Evolutionary conservation across 2,329 filamentous ascomycete genomes (phyloP).

Genomic region (Geosmithia flava): DNA sequence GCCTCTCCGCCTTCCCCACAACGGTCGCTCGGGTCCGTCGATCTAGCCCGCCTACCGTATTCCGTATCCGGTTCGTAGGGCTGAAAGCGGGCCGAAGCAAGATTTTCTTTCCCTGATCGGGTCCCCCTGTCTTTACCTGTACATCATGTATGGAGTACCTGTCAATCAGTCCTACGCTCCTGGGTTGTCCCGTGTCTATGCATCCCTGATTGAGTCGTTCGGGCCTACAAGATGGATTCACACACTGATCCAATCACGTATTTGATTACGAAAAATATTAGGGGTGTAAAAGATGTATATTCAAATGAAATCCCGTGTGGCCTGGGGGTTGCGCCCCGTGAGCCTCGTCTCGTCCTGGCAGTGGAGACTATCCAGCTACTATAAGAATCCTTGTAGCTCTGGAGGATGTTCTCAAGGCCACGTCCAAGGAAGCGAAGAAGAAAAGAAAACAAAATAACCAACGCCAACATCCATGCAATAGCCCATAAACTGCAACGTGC

Average conservation of each 20-base stretch:
- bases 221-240: not conserved
- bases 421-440: not conserved
- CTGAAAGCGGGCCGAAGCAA: conserved; percentile 2
- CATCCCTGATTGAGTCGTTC: not conserved
- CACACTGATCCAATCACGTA: no score
- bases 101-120: not conserved
- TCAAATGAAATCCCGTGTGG: not conserved
- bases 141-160: no score
- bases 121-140: not conserved
- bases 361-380: not conserved
- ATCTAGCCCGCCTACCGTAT: not conserved
- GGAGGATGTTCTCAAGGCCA: not conserved
- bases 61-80: conserved; percentile 1
- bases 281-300: not conserved
- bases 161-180: no score
- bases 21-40: not conserved
- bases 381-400: not conserved
- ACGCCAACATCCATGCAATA: not conserved
- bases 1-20: not conserved
- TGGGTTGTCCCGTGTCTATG: not conserved
- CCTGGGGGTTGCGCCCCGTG: not conserved
- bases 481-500: not conserved
- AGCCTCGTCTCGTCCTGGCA: not conserved
- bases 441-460: not conserved
- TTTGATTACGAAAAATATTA: not conserved